Evolutionary conservation across 1,284 basidiomycete genomes (phyloP).

Genomic region (Stygiomarasmius scandens): DNA sequence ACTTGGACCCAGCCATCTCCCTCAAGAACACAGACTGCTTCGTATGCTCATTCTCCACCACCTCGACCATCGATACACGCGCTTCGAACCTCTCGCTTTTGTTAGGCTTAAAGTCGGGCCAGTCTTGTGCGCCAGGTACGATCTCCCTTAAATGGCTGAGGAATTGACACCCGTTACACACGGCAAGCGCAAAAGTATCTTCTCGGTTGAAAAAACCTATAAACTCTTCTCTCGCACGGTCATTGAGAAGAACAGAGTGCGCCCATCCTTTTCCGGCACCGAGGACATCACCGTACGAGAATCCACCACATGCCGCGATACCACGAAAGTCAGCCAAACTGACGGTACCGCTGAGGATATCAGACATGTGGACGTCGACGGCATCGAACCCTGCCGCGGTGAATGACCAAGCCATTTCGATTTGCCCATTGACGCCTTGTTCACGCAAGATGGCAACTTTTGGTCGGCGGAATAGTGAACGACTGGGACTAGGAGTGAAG

Average conservation of each 20-base stretch:
- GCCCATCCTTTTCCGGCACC: constrained; percentile 99
- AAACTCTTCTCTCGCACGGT: constrained; percentile 76
- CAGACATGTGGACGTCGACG: constrained; percentile 98
- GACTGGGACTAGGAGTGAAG: constrained; percentile 47
- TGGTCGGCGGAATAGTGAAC: constrained; percentile 58
- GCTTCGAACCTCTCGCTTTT: constrained; percentile 90
- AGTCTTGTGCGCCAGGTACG: constrained; percentile 83
- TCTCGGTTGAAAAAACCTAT: constrained; percentile 77
- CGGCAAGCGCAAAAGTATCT: constrained; percentile 88
- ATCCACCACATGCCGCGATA: constrained; percentile 94
- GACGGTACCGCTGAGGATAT: constrained; percentile 79
- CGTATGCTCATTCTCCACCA: constrained; percentile 62
- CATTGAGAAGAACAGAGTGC: constrained; percentile 86
- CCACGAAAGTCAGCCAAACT: constrained; percentile 79
- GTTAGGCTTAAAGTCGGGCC: constrained; percentile 94
- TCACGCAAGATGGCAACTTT: constrained; percentile 97
- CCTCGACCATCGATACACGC: constrained; percentile 79
- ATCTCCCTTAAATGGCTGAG: constrained; percentile 86
- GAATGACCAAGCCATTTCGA: constrained; percentile 99
- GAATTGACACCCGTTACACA: constrained; percentile 99
- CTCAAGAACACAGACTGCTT: constrained; percentile 80
- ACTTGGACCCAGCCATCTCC: constrained; percentile 83
- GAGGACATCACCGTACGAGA: constrained; percentile 98
- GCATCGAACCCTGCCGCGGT: constrained; percentile 91
- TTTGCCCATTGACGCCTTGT: constrained; percentile 97